These are phyloP conservation scores for Aulographum hederae DNA, from an alignment of 2,329 filamentous ascomycete genomes.

Conservation along the genomic window DNA sequence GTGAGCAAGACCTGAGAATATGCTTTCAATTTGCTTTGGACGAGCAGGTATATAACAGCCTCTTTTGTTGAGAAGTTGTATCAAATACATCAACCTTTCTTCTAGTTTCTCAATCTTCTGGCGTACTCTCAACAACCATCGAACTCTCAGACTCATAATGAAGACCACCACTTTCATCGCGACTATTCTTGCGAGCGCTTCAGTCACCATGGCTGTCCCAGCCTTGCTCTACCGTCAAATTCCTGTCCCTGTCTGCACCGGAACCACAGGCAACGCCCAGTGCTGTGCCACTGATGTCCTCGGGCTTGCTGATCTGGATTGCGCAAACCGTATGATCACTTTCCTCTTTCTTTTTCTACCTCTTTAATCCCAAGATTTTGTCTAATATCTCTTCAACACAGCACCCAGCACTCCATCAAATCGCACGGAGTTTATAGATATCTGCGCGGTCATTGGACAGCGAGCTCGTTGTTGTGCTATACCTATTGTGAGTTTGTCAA, in stretches of 20 bases:
- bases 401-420: slow-evolving; percentile 18
- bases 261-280: slow-evolving; percentile 19
- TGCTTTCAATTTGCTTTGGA: too few relatives aligned
- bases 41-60: too few relatives aligned
- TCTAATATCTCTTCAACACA: slow-evolving; percentile 9
- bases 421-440: slow-evolving; percentile 24
- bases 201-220: slow-evolving; percentile 11
- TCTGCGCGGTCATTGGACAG: slow-evolving; percentile 32
- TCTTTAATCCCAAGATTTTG: not conserved
- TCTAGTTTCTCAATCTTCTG: too few relatives aligned
- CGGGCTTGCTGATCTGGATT: slow-evolving; percentile 38
- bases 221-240: slow-evolving; percentile 14
- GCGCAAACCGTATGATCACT: slow-evolving; percentile 29
- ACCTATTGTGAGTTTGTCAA: slow-evolving; percentile 20
- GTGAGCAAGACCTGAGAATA: too few relatives aligned
- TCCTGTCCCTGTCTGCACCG: slow-evolving; percentile 13
- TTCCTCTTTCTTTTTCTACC: not conserved
- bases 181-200: slow-evolving; percentile 9
- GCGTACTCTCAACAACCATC: too few relatives aligned
- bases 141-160: too few relatives aligned
- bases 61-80: too few relatives aligned
- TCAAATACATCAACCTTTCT: too few relatives aligned
- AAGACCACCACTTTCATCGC: slow-evolving; percentile 16
- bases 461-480: slow-evolving; percentile 39
- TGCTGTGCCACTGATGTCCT: slow-evolving; percentile 47